Conservation (phyloP, 2,329 filamentous ascomycete species). For the Claviceps monticola region DNA sequence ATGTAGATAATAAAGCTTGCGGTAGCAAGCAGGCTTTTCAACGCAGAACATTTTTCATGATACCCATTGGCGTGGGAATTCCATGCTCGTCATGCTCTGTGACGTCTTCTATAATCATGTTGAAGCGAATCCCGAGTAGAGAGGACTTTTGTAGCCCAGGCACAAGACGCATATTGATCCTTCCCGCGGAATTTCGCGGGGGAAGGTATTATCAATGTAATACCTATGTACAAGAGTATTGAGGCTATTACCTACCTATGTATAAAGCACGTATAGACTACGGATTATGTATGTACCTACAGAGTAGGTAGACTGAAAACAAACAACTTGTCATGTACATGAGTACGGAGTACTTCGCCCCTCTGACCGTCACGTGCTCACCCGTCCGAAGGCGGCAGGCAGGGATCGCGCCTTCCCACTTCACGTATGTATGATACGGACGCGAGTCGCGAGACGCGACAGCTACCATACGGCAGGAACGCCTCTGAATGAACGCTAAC, state of each 20-base stretch:
- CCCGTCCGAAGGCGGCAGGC: constrained; percentile 3
- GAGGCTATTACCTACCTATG: no score
- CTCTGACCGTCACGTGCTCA: constrained; percentile 7
- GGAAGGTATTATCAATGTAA: no score
- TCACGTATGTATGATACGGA: background rate
- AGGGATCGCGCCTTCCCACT: constrained; percentile 3
- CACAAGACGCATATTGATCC: no score
- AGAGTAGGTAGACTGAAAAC: background rate
- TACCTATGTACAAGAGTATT: no score
- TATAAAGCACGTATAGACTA: no score
- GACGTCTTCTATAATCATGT: background rate
- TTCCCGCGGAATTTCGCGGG: no score
- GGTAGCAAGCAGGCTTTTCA: background rate
- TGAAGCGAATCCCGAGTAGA: background rate
- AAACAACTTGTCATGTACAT: background rate
- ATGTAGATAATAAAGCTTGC: constrained; percentile 1
- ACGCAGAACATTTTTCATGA: background rate
- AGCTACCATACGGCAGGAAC: background rate
- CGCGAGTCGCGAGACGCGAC: background rate
- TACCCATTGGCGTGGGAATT: background rate
- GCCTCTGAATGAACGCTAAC: background rate
- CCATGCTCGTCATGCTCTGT: background rate
- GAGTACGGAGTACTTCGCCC: background rate
- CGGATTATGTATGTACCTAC: no score
- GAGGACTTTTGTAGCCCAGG: background rate